These are phyloP conservation scores for Marchantia polymorpha DNA, from an alignment of 225 moss, liverwort and hornwort genomes.

Conservation along the genomic window DNA sequence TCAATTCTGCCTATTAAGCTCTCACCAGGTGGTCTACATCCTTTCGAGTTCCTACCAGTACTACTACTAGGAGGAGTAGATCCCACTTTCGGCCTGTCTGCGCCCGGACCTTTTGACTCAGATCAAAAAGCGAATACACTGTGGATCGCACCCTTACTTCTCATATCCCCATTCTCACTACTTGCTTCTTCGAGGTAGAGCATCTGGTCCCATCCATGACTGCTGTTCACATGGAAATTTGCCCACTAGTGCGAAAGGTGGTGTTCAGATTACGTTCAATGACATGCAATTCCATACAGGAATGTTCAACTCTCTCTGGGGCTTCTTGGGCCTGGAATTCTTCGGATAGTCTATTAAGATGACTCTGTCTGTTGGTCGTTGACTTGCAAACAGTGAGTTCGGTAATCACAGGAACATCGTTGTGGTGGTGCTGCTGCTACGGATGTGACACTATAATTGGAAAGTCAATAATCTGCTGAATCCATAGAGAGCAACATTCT, in stretches of 20 bases:
- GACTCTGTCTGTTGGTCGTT: neutral
- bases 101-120: neutral
- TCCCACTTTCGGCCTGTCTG: neutral
- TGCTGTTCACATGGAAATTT: neutral
- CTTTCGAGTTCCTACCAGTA: neutral
- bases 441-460: neutral
- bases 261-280: neutral
- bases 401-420: neutral
- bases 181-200: neutral
- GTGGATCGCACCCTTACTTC: neutral
- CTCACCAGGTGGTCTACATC: neutral
- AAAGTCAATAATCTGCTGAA: neutral
- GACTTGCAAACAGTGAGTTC: neutral
- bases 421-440: neutral
- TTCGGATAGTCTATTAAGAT: neutral
- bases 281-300: neutral
- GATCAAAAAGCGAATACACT: neutral
- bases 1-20: neutral
- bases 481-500: slow-evolving; percentile 2
- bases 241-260: neutral
- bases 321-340: neutral
- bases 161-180: neutral
- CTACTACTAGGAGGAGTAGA: neutral
- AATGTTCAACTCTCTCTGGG: neutral
- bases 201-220: neutral